A percentile compares a stretch with the other conserved stretches of the same genome.
phyloP scores from a whole-genome alignment of 2,329 filamentous ascomycete species.

The Ophiostoma ulmi region DNA sequence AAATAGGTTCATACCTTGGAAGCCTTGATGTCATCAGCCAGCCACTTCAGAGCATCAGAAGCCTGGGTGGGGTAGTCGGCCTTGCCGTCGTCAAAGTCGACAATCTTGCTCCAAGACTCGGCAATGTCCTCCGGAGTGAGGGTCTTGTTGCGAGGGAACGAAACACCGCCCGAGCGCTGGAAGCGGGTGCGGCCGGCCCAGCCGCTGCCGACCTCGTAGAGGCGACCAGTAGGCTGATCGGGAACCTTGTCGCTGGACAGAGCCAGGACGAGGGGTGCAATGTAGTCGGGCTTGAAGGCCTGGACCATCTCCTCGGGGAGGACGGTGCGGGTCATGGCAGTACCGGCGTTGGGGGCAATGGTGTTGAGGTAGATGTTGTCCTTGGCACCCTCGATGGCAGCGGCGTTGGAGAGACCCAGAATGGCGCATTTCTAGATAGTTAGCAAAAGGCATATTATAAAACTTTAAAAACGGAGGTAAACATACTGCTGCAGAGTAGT shows the following conservation, averaged over 20 bases:
- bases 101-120: conserved; percentile 70
- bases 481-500: conserved; percentile 72
- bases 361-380: conserved; percentile 99
- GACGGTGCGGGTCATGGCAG: conserved; percentile 87
- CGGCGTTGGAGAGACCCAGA: conserved; percentile 86
- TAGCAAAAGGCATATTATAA: not conserved
- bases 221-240: conserved; percentile 71
- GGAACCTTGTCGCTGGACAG: conserved; percentile 83
- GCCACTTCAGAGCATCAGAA: conserved; percentile 70
- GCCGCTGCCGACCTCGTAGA: conserved; percentile 93
- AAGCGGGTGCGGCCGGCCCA: conserved; percentile 91
- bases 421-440: conserved; percentile 68
- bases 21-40: conserved; percentile 62
- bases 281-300: conserved; percentile 98
- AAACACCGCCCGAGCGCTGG: conserved; percentile 85
- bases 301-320: conserved; percentile 97
- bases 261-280: conserved; percentile 84
- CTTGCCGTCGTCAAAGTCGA: conserved; percentile 80
- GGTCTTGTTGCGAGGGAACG: conserved; percentile 81
- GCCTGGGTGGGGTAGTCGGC: conserved; percentile 79
- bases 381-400: conserved; percentile 89
- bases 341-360: conserved; percentile 95
- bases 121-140: conserved; percentile 80
- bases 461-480: conserved; percentile 36
- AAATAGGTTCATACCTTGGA: conserved; percentile 46